These are phyloP conservation scores for Yarrowia bubula DNA, from an alignment of 805 yeast genomes.

Conservation along the genomic window DNA sequence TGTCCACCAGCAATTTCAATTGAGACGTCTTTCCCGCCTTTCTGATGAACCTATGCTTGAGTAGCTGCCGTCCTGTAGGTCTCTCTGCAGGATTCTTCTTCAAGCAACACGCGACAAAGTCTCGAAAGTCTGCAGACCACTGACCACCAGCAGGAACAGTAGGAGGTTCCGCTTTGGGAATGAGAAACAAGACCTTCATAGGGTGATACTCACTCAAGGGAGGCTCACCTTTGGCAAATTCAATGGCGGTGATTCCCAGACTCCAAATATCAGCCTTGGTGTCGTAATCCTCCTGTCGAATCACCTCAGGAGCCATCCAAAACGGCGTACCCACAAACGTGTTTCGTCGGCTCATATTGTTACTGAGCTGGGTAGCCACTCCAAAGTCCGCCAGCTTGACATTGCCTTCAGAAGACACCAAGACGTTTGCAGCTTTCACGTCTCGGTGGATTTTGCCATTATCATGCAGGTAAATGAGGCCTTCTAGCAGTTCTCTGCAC, in stretches of 20 bases:
- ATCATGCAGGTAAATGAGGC: conserved; percentile 71
- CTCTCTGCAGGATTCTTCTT: conserved; percentile 63
- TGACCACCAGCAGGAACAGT: conserved; percentile 41
- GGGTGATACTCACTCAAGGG: conserved; percentile 76
- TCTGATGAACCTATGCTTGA: conserved; percentile 49
- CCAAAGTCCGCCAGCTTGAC: conserved; percentile 93
- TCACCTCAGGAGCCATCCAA: conserved; percentile 99
- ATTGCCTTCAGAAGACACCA: conserved; percentile 64
- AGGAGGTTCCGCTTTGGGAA: conserved; percentile 69
- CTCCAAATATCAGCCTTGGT: conserved; percentile 96
- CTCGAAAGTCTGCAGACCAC: conserved; percentile 44
- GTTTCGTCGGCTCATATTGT: conserved; percentile 51
- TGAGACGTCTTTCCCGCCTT: conserved; percentile 13
- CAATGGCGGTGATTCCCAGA: conserved; percentile 87
- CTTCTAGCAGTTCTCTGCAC: conserved; percentile 60
- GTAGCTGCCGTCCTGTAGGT: conserved; percentile 57
- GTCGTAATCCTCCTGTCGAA: conserved; percentile 61
- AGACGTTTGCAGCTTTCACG: conserved; percentile 83
- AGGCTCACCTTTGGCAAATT: conserved; percentile 76
- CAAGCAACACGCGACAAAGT: conserved; percentile 65
- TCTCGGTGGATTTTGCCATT: conserved; percentile 84
- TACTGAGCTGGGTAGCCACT: conserved; percentile 76
- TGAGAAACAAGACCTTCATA: conserved; percentile 67
- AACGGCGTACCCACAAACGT: conserved; percentile 94
- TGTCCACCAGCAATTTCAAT: background rate